phyloP scores from a whole-genome alignment of 176 grass and related monocot species.

The Lolium multiflorum region DNA sequence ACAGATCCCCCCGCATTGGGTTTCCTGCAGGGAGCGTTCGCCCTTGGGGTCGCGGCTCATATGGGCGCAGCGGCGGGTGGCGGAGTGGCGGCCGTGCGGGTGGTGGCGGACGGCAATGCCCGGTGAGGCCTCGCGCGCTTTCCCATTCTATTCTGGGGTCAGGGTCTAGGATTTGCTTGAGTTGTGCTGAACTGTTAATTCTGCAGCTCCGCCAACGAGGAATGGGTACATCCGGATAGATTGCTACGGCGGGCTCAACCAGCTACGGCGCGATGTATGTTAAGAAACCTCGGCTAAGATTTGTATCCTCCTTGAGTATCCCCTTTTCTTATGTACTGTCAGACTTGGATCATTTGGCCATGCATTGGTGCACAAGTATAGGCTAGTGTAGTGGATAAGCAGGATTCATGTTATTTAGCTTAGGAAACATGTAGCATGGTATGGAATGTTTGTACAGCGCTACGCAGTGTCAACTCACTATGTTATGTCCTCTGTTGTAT shows the following conservation, averaged over 20 bases:
- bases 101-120: slow-evolving; percentile 63
- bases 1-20: background rate
- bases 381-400: background rate
- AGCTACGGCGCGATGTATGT: slow-evolving; percentile 96
- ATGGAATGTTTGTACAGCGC: background rate
- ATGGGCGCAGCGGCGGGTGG: slow-evolving; percentile 61
- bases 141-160: background rate
- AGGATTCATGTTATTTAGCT: slow-evolving; percentile 20
- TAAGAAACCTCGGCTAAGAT: slow-evolving; percentile 44
- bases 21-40: slow-evolving; percentile 24
- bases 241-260: slow-evolving; percentile 95
- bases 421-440: background rate
- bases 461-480: background rate
- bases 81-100: slow-evolving; percentile 73
- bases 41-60: slow-evolving; percentile 42
- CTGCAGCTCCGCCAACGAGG: slow-evolving; percentile 56
- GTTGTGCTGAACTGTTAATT: background rate
- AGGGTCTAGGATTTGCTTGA: slow-evolving; percentile 3
- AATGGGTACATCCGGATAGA: slow-evolving; percentile 87
- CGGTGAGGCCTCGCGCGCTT: slow-evolving; percentile 36
- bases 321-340: background rate
- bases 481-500: slow-evolving; percentile 6
- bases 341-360: background rate
- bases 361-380: background rate
- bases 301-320: slow-evolving; percentile 42